Base-by-base conservation (phyloP, 2,329 filamentous ascomycete genomes). In the Colletotrichum zoysiae region DNA sequence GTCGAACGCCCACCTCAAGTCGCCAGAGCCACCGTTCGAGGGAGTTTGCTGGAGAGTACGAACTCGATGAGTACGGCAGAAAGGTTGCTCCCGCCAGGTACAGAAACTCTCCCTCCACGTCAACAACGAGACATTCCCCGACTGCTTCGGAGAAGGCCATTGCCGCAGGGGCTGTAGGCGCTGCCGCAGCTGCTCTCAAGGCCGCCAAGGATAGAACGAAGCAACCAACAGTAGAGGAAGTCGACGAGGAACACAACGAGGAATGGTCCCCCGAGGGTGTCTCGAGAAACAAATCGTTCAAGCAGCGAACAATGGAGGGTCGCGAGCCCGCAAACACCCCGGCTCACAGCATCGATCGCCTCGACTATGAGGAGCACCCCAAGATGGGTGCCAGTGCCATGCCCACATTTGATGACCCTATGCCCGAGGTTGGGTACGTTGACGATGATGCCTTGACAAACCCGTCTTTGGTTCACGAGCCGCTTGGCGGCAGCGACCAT, bases 391-490 rank as follows among this genome's bases (percentile, higher is more conserved):
- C 92, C 55, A 94, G 87, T 78, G 92, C 91, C 58, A 79, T 95
- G 72, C 94, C 94, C 4, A 87, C 91, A 74, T 82, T 88, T 46
- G 83, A 91, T 68, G 86, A 95, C 75, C 92, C 92, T 6, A 89
- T 95, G 84, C 93, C 92, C 0, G 94, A 95, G 78, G 90, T 93
- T 77, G 94, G 92, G 5, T 92, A 93, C 75, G 76, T 83, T 1
- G 85, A 87, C 14, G 87, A 89, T 48, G 94, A 97, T 73, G 87
- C 94, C 20, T 91, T 90, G 57, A 97, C 95, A 23, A 97, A 97
- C 78, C 94, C 94, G 3, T 97, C 95, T 0, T 87, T 95, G 61
- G 90, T 97, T 51, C 89, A 95, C 75, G 94, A 93, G 23, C 91
- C 91, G 1, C 88, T 92, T 61, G 91, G 89, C 62, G 89, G 88